Conservation (phyloP, 148 eudicot genomes). For the Amaranthus hypochondriacus region DNA sequence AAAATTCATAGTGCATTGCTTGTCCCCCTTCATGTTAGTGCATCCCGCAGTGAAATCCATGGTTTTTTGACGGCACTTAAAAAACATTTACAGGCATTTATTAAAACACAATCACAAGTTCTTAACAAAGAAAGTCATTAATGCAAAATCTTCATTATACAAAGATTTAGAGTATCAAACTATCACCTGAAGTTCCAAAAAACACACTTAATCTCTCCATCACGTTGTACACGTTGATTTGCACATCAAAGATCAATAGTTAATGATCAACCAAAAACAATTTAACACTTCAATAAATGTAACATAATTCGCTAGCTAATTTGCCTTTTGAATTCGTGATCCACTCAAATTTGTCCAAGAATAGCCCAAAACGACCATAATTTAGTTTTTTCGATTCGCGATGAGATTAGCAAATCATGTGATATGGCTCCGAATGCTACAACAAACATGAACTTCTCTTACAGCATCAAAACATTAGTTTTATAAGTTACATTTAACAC, state of each 20-base stretch:
- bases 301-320: too few relatives aligned
- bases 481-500: not conserved
- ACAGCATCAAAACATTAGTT: not conserved
- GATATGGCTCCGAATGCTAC: not conserved
- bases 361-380: too few relatives aligned
- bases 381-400: too few relatives aligned
- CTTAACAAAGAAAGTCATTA: not conserved
- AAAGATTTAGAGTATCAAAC: not conserved
- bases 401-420: too few relatives aligned
- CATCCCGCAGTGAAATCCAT: constrained; percentile 58
- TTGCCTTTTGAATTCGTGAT: too few relatives aligned
- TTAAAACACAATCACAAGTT: constrained; percentile 5
- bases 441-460: not conserved
- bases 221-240: not conserved
- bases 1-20: constrained; percentile 53
- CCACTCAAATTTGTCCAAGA: too few relatives aligned
- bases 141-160: not conserved
- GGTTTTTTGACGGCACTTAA: constrained; percentile 90
- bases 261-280: not conserved
- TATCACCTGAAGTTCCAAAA: not conserved
- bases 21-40: constrained; percentile 52
- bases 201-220: not conserved
- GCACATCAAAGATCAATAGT: not conserved
- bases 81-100: not conserved
- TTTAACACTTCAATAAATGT: not conserved